Percentiles rank a stretch among this genome's conserved stretches.
Conservation (phyloP, 805 yeast genomes). For the Wickerhamiella qilinensis region DNA sequence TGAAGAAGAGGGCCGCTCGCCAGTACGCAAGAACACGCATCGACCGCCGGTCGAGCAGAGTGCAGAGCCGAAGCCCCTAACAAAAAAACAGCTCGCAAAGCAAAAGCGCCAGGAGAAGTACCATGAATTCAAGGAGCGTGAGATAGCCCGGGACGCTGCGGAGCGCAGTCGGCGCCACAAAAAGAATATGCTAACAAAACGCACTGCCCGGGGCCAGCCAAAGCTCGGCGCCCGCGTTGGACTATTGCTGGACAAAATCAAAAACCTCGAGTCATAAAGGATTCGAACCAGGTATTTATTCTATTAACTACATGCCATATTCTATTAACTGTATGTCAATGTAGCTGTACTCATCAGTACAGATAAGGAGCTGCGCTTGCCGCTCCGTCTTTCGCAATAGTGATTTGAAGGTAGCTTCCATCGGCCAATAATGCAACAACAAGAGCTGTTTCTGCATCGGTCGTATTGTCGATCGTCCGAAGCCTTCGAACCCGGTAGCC, state of each 20-base stretch:
- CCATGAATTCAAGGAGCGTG: slow-evolving; percentile 26
- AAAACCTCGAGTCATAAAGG: slow-evolving; percentile 13
- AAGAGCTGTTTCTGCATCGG: background rate
- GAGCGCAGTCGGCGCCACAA: slow-evolving; percentile 25
- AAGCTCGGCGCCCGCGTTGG: slow-evolving; percentile 79
- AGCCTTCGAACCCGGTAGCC: slow-evolving; percentile 1
- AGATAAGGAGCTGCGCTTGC: slow-evolving; percentile 1
- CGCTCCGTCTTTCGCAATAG: background rate
- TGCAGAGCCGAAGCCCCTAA: slow-evolving; percentile 15
- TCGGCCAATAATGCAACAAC: slow-evolving; percentile 1
- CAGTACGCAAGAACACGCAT: slow-evolving; percentile 6
- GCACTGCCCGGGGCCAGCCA: slow-evolving; percentile 72
- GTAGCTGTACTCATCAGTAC: background rate
- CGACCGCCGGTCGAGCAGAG: slow-evolving; percentile 7
- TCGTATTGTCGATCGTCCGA: background rate
- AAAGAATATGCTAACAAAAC: slow-evolving; percentile 31
- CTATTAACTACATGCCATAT: too few relatives aligned
- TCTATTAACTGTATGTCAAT: background rate
- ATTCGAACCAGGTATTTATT: background rate
- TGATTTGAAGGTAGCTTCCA: slow-evolving; percentile 2
- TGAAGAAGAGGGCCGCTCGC: slow-evolving; percentile 11
- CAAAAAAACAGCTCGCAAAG: slow-evolving; percentile 25
- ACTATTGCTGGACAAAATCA: slow-evolving; percentile 61
- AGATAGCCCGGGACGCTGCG: slow-evolving; percentile 26
- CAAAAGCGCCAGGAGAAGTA: slow-evolving; percentile 29